Evolutionary conservation across 495 filamentous ascomycete species (phyloP).

Genomic region (Xylaria longipes): DNA sequence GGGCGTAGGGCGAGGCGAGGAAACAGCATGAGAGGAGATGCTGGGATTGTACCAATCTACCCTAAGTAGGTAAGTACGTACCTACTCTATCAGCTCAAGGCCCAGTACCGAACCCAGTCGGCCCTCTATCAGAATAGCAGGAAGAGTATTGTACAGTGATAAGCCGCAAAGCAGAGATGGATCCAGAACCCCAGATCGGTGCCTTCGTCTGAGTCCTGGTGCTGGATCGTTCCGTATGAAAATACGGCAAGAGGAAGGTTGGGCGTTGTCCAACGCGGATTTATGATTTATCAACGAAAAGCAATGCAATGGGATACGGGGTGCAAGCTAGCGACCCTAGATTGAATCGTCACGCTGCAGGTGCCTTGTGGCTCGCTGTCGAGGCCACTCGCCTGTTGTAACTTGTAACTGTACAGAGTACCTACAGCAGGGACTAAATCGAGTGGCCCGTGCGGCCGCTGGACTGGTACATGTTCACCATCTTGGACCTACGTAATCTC

Average conservation of each 20-base stretch:
- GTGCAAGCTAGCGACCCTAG: constrained; percentile 6
- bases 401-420: neutral
- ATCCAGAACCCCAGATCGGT: constrained; percentile 3
- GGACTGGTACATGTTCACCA: neutral
- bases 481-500: constrained; percentile 6
- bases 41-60: constrained; percentile 1
- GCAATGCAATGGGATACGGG: neutral
- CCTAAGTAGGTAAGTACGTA: constrained; percentile 2
- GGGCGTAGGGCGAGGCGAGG: constrained; percentile 6
- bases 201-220: neutral
- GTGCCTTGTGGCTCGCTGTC: constrained; percentile 9
- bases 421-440: neutral
- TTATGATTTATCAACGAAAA: constrained; percentile 16
- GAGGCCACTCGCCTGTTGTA: neutral
- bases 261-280: constrained; percentile 8
- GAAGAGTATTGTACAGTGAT: constrained; percentile 15
- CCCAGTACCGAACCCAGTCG: neutral
- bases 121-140: constrained; percentile 8
- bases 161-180: neutral
- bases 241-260: constrained; percentile 1
- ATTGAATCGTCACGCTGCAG: constrained; percentile 30
- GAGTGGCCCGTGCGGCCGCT: neutral
- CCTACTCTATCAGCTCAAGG: constrained; percentile 16
- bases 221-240: neutral
- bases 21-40: neutral